Evolutionary conservation across 371 early-diverging fungal genomes (phyloP).

Genomic region (Saksenaea vasiformis): DNA sequence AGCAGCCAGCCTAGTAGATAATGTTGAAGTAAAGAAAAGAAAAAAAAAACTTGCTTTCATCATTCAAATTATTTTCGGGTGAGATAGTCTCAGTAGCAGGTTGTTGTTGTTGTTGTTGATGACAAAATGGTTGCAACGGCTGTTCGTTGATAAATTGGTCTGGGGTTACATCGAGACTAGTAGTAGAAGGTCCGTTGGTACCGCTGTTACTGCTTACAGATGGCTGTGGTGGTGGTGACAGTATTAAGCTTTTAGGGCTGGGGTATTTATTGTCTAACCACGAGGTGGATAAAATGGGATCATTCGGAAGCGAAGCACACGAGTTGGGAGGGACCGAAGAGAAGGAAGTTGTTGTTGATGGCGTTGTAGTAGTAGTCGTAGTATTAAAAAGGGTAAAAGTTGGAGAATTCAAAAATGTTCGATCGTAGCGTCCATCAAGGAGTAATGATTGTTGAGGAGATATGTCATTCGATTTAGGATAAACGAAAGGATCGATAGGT

Average conservation of each 20-base stretch:
- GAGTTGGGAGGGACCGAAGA: slow-evolving; percentile 3
- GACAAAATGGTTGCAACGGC: neutral
- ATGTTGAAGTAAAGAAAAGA: too few species aligned
- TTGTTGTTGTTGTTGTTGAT: slow-evolving; percentile 11
- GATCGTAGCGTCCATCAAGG: neutral
- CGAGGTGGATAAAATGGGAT: neutral
- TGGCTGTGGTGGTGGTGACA: neutral
- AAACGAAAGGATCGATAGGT: slow-evolving; percentile 19
- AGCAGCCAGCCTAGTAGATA: too few species aligned
- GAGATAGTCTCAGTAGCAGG: neutral
- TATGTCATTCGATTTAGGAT: neutral
- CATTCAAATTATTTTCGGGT: neutral
- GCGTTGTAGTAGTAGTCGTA: neutral
- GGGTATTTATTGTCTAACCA: neutral
- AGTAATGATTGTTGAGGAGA: neutral
- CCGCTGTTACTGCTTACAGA: neutral
- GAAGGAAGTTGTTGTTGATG: neutral
- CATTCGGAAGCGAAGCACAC: neutral
- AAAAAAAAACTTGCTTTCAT: slow-evolving; percentile 1
- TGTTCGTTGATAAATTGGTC: neutral
- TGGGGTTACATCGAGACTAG: slow-evolving; percentile 13
- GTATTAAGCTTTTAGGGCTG: neutral
- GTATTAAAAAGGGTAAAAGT: neutral
- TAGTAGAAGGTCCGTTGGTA: slow-evolving; percentile 13
- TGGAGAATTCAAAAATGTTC: neutral